These are phyloP conservation scores for Haplosporangium sp. DNA, from an alignment of 371 early-diverging fungal genomes.

Conservation along the genomic window DNA sequence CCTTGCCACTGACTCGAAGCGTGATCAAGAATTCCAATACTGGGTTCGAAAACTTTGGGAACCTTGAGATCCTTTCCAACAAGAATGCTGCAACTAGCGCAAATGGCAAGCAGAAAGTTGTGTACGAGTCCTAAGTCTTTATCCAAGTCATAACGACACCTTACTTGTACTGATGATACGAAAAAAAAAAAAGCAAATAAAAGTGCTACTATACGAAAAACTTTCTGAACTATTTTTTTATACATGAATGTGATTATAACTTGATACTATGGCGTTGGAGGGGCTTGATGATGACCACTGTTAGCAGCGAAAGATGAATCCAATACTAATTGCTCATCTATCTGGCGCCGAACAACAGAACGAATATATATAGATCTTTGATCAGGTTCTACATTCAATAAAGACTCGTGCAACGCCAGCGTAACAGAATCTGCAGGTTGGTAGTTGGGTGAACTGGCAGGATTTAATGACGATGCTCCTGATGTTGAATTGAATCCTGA, in stretches of 20 bases:
- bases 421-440: conserved; percentile 14
- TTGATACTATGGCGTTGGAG: conserved; percentile 1
- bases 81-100: background rate
- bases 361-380: conserved; percentile 38
- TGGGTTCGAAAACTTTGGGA: conserved; percentile 24
- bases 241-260: background rate
- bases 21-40: conserved; percentile 6
- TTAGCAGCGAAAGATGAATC: background rate
- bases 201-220: too few relatives aligned
- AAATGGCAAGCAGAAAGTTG: background rate
- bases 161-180: too few relatives aligned
- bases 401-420: conserved; percentile 28
- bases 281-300: background rate
- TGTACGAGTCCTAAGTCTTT: background rate
- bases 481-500: conserved; percentile 5
- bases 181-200: too few relatives aligned
- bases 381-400: conserved; percentile 29
- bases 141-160: too few relatives aligned
- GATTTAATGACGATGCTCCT: background rate
- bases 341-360: conserved; percentile 38
- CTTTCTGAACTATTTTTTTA: background rate
- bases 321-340: conserved; percentile 27
- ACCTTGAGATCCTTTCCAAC: conserved; percentile 5
- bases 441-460: background rate
- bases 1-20: conserved; percentile 6